phyloP scores from a whole-genome alignment of 352 stramenopile species.

The Phytopythium chamaehyphon region DNA sequence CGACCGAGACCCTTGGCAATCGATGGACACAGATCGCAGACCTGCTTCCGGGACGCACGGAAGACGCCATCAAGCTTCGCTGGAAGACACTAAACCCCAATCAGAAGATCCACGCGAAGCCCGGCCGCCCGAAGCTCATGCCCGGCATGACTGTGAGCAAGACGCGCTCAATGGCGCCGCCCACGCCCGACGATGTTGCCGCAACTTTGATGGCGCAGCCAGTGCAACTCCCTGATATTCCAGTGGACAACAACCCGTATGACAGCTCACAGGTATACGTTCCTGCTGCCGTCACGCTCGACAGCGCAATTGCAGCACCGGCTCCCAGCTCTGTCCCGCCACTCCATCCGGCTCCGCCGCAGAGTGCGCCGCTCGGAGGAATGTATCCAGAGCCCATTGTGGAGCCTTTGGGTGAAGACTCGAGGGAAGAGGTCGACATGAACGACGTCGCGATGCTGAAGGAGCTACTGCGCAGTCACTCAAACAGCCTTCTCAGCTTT shows the following conservation, averaged over 20 bases:
- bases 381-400: constrained; percentile 62
- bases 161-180: constrained; percentile 29
- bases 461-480: constrained; percentile 62
- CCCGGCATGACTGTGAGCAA: constrained; percentile 50
- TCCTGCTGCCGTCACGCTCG: constrained; percentile 7
- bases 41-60: constrained; percentile 75
- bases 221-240: constrained; percentile 16
- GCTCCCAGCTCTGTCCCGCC: constrained; percentile 9
- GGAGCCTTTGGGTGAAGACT: constrained; percentile 52
- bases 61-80: constrained; percentile 86
- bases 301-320: constrained; percentile 13
- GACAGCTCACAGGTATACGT: constrained; percentile 6
- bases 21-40: constrained; percentile 93
- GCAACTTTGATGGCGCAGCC: constrained; percentile 34
- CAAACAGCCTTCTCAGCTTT: constrained; percentile 57
- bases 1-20: constrained; percentile 90
- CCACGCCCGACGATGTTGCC: constrained; percentile 55
- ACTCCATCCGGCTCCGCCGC: constrained; percentile 12
- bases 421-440: constrained; percentile 48
- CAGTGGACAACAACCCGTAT: constrained; percentile 3
- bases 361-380: constrained; percentile 12
- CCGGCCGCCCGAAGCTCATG: constrained; percentile 55
- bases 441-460: constrained; percentile 69
- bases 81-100: constrained; percentile 77
- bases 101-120: constrained; percentile 50